These are phyloP conservation scores for Epichloe bromicola DNA, from an alignment of 2,329 filamentous ascomycete genomes.

Conservation along the genomic window DNA sequence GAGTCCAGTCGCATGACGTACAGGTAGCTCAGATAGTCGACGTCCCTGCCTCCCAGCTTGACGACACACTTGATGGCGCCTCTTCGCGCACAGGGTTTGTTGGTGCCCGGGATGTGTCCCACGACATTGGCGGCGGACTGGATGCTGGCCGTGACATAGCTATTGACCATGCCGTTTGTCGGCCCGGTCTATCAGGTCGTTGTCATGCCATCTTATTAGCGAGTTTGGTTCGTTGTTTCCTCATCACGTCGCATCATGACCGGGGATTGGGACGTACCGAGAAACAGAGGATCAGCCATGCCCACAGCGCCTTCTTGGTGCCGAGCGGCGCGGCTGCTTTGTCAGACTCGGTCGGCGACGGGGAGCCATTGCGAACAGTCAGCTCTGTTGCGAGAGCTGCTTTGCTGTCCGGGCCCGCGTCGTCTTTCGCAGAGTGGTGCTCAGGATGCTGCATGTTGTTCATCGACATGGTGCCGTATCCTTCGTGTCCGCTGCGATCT, in stretches of 20 bases:
- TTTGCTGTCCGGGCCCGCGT: not conserved
- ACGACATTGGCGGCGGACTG: slow-evolving; percentile 11
- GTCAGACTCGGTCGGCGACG: not conserved
- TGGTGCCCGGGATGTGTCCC: slow-evolving; percentile 9
- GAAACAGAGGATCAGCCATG: slow-evolving; percentile 11
- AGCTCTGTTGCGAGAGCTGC: not conserved
- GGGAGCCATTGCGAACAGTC: not conserved
- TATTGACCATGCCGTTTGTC: slow-evolving; percentile 9
- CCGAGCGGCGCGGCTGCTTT: slow-evolving; percentile 1
- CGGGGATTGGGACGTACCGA: slow-evolving; percentile 2
- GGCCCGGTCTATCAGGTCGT: slow-evolving; percentile 8
- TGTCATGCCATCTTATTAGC: not conserved
- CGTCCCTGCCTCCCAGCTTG: slow-evolving; percentile 9
- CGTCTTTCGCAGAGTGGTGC: not conserved
- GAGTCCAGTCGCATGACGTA: not conserved
- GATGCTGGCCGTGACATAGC: slow-evolving; percentile 11
- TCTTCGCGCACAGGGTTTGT: slow-evolving; percentile 9
- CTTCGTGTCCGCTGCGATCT: no score
- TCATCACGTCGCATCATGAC: no score
- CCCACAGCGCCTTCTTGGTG: slow-evolving; percentile 9
- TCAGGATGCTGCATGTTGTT: not conserved
- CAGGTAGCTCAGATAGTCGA: slow-evolving; percentile 12
- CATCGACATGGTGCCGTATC: not conserved
- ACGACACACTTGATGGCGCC: slow-evolving; percentile 10
- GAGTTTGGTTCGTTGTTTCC: no score